A percentile compares a stretch with the other conserved stretches of the same genome.
Evolutionary conservation across 2,329 filamentous ascomycete species (phyloP).

Genomic region (Penicillium sp.): DNA sequence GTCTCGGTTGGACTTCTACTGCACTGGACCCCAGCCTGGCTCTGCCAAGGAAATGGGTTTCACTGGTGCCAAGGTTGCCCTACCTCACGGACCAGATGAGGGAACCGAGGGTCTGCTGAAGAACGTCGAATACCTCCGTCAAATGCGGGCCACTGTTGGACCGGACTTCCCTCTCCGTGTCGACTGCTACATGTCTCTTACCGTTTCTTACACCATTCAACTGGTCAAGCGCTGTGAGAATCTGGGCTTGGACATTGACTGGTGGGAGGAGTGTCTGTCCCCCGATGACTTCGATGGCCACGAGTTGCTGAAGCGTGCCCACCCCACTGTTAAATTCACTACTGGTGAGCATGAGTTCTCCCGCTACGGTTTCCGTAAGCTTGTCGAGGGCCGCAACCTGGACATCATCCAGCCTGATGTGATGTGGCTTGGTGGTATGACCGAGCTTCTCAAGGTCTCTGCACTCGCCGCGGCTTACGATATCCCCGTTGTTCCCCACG

Average conservation of each 20-base stretch:
- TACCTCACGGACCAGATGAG: slow-evolving; percentile 88
- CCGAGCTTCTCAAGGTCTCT: slow-evolving; percentile 84
- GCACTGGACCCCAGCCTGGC: slow-evolving; percentile 81
- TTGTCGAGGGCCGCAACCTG: slow-evolving; percentile 85
- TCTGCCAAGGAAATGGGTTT: slow-evolving; percentile 85
- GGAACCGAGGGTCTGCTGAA: slow-evolving; percentile 78
- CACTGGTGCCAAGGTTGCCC: slow-evolving; percentile 83
- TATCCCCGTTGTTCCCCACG: slow-evolving; percentile 92
- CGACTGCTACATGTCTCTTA: slow-evolving; percentile 96
- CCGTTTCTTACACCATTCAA: slow-evolving; percentile 89
- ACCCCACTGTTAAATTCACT: slow-evolving; percentile 89
- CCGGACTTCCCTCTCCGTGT: slow-evolving; percentile 92
- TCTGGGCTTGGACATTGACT: slow-evolving; percentile 83
- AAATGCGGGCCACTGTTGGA: slow-evolving; percentile 80
- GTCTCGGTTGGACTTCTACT: slow-evolving; percentile 85
- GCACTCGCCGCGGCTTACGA: slow-evolving; percentile 91
- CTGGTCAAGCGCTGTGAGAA: slow-evolving; percentile 79
- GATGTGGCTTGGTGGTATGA: slow-evolving; percentile 95
- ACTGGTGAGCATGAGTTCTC: slow-evolving; percentile 96
- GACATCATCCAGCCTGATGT: slow-evolving; percentile 95
- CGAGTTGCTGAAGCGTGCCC: slow-evolving; percentile 82
- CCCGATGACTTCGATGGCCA: slow-evolving; percentile 93
- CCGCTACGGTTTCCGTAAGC: slow-evolving; percentile 89
- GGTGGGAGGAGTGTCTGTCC: slow-evolving; percentile 93
- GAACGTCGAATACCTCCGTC: slow-evolving; percentile 84